Base-by-base conservation (phyloP, 2,329 filamentous ascomycete genomes). In the Thelonectria rubi region DNA sequence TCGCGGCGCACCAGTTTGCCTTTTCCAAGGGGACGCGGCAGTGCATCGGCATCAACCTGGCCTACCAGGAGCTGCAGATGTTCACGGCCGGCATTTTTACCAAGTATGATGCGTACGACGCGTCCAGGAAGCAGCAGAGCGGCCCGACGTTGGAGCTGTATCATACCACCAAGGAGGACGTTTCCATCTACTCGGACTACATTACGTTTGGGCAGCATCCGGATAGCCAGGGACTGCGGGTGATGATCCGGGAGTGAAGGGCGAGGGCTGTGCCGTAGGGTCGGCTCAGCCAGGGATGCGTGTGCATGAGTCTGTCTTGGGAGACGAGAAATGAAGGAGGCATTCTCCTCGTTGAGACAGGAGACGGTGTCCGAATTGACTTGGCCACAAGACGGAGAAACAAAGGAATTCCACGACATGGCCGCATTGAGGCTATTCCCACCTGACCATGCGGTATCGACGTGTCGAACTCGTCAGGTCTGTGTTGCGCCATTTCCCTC, bases 31-130 rank as follows among this genome's bases (percentile, higher is more conserved):
- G 68, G 1, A 18, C 49, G 1, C 40, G 68, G 3, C 63, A 67
- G 12, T 70, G 68, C 12, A 34, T 70, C 5, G 68, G 66, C 0
- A 69, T 69, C 1, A 68, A 65, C 20, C 24, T 70, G 15, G 66
- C 66, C 11, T 65, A 68, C 26, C 58, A 64, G n/a, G 66, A 69
- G 47, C 47, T 70, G 14, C 63, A 66, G 17, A 66, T 46, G 1
- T 63, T 65, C 32, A 61, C 60, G 1, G 66, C 68, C 9, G 65
- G 66, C 3, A 58, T 69, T 3, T 69, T 68, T 24, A 48, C 64
- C 8, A 68, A 65, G 51, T 70, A 69, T 14, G 39, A 37, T 4
- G 42, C 46, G 2, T 70, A 64, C 37, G 68, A 69, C 17, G n/a
- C 34, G 3, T 32, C 47, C 1, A 51, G 45, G 14, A 17, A 21